Conservation (phyloP, 345 rosid genomes). For the Eucalyptus camaldulensis region DNA sequence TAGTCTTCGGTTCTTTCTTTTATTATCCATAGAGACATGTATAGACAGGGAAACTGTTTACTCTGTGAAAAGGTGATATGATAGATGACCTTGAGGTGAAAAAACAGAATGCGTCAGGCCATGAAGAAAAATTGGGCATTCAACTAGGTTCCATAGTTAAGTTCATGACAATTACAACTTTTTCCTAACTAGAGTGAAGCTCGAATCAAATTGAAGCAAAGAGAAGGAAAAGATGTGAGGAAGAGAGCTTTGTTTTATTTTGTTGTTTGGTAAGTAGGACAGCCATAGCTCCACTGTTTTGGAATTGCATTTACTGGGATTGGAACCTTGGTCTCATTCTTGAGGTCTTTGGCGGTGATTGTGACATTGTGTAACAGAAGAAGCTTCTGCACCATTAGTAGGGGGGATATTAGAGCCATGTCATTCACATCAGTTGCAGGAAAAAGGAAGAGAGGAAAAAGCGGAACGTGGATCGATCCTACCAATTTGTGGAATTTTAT, state of each 20-base stretch:
- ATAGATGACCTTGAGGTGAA: not conserved
- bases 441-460: not conserved
- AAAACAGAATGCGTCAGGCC: not conserved
- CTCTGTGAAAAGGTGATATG: not conserved
- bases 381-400: not conserved
- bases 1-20: not conserved
- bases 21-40: not conserved
- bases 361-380: not conserved
- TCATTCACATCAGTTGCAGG: not conserved
- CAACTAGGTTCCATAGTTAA: not conserved
- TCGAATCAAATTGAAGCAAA: not conserved
- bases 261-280: not conserved
- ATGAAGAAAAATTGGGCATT: not conserved
- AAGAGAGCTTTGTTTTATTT: not conserved
- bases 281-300: not conserved
- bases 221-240: not conserved
- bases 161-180: not conserved
- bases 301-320: not conserved
- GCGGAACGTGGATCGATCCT: not conserved
- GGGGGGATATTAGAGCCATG: not conserved
- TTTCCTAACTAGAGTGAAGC: not conserved
- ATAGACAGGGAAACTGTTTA: not conserved
- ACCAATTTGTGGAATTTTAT: not conserved
- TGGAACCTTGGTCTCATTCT: not conserved
- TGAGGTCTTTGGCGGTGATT: not conserved